Base-by-base conservation (phyloP, 257 asterid species). In the Lavandula angustifolia region DNA sequence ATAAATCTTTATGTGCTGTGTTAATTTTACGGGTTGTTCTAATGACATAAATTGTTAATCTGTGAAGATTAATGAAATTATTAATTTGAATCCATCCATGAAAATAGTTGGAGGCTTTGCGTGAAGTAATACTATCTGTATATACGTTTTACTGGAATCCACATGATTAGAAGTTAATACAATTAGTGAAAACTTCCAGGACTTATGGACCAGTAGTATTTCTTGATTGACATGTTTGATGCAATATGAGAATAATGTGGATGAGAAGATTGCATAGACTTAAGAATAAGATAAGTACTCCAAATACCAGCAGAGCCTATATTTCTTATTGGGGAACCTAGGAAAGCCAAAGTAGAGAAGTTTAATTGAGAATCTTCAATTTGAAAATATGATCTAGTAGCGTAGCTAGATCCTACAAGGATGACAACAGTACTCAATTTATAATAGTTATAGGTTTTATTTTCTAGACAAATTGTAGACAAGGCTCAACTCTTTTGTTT, bases 101-200 rank as follows among this genome's bases (percentile, higher is more conserved):
- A 33, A 31, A 60, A 40, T 47, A 32, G 11, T 37, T 59, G 42
- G 22, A 41, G 64, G 64, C 57, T 41, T 51, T 42, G 51, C 27
- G 55, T 38, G 57, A 17, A 17, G 52, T 29, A 57, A 17, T 64
- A 1, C 5, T 3, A 34, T 34, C 38, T 5, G 5, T 34, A 34
- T 7, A 34, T 4, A 34, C 7, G 5, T 3, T 34, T 34, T 34
- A 7, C 4, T 34, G 38, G 7, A 34, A 54, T 41, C 52, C 53
- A 5, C 43, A 60, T 55, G 59, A 48, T 51, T 73, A 34, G 58
- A 66, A 34, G 69, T 33, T 52, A 56, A 66, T 35, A 37, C 48
- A 57, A 29, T 60, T 69, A 42, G 16, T 40, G 53, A 58, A 64
- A 22, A 49, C 59, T 29, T 29, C 32, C 58, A 60, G 48, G 55